Base-by-base conservation (phyloP, 2,329 filamentous ascomycete genomes). In the Phoma sp. region DNA sequence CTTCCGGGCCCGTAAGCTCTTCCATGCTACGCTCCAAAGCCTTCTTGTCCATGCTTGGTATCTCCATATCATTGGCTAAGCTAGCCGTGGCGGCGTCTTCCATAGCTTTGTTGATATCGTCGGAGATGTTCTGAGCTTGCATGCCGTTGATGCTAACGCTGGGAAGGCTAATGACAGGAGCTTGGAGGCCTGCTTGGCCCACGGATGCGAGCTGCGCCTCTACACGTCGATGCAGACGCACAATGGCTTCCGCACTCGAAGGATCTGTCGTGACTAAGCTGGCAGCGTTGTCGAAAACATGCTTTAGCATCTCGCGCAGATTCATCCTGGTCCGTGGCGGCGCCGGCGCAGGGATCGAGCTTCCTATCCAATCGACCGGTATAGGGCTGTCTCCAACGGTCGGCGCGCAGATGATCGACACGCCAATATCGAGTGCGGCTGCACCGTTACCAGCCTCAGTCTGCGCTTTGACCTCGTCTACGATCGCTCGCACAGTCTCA, bases 341-440 rank as follows among this genome's bases (percentile, higher is more conserved):
- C 10, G 59, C 35, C n/a, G 68, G 58, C 15, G 65, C 58, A 17
- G 70, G 61, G 10, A 71, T 65, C 0, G 67, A 43, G 33, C 68
- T 73, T 21, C 61, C 61, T 8, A 72, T 55, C 74, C 74, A 76
- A 12, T 70, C 66, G 24, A 76, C 59, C 1, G 68, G 47, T 15
- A 77, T 58, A 2, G 71, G 65, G 50, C 72, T 77, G 69, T 75
- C 71, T 60, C 68, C 69, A 27, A 70, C 77, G 55, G 66, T 76
- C 66, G 89, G 88, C 0, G 88, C 85, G 67, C 89, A 91, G 9
- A 93, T 80, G 7, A 93, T 77, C 0, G 88, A 84, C 2, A 84
- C 85, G 2, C 84, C 88, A 9, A 92, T 81, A 63, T 93, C 90
- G 51, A 92, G 84, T 0, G 85, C 85, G 5, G 87, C 77, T 51